These are phyloP conservation scores for Micromonas commoda DNA, from an alignment of 139 green algal genomes.

Conservation along the genomic window DNA sequence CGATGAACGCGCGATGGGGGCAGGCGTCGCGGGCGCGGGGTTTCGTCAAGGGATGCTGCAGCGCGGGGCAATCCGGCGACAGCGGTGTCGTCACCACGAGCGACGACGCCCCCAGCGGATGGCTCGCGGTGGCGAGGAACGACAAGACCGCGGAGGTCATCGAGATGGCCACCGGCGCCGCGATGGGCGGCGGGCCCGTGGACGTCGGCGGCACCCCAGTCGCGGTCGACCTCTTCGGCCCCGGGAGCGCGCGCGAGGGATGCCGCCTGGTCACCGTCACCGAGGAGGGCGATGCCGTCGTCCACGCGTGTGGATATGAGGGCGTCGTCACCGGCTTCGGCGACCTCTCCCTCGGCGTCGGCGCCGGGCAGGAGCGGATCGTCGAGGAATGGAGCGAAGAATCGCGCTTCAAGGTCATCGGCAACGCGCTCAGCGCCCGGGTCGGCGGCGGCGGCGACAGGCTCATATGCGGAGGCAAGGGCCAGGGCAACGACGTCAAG, in stretches of 20 bases:
- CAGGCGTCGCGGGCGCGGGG: neutral
- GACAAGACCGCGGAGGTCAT: neutral
- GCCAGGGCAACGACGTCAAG: slow-evolving; percentile 9
- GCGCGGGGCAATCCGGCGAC: too few relatives aligned
- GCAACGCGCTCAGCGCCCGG: neutral
- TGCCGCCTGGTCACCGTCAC: neutral
- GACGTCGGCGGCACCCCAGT: neutral
- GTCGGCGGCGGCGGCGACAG: neutral
- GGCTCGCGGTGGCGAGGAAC: neutral
- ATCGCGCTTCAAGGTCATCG: neutral
- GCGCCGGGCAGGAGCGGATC: neutral
- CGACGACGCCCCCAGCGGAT: neutral
- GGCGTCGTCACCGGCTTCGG: too few relatives aligned
- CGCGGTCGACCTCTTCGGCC: neutral
- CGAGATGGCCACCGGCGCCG: neutral
- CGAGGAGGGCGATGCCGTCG: neutral
- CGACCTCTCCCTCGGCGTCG: too few relatives aligned
- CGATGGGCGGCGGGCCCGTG: neutral
- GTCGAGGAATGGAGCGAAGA: neutral
- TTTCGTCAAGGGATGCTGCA: neutral
- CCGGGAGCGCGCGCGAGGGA: neutral
- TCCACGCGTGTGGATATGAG: neutral
- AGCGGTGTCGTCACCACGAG: too few relatives aligned
- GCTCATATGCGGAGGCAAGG: neutral
- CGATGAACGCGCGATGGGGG: neutral